Base-by-base conservation (phyloP, 257 asterid species). In the Paraleonurus japonicus region DNA sequence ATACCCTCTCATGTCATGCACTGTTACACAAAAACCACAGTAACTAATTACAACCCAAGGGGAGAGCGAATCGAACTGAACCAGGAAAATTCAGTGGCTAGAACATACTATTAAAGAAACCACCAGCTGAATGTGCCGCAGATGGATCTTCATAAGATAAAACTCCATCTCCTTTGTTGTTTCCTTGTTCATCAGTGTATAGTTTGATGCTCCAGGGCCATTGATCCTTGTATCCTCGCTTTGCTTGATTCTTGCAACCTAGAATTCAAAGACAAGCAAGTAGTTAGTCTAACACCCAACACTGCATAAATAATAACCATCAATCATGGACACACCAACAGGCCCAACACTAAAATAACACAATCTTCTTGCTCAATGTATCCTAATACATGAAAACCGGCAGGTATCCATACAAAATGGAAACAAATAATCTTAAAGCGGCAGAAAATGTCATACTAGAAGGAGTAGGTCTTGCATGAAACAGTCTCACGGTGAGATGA, bases 141-240 rank as follows among this genome's bases (percentile, higher is more conserved):
- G 96, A 92, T 60, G 99, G 99, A 81, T 95, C 99, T 80, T 95
- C 99, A 73, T 92, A 95, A 2, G 99, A 88, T 75, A 95, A 81
- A 77, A 92, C 98, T 48, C 84, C 99, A 85, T 95, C 99, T 55
- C 99, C 99, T 85, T 95, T 95, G 76, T 87, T 95, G 50, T 89
- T 92, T 76, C 99, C 99, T 58, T 90, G 89, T 58, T 92, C 99
- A 82, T 95, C 96, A 2, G 97, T 85, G 83, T 95, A 95, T 32
- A 95, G 20, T 77, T 95, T 95, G 81, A 95, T 95, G 79, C 97
- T 95, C 96, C 96, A 95, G 26, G 99, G 99, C 99, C 99, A 95
- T 71, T 95, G 99, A 78, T 95, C 99, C 86, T 92, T 95, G 81
- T 92, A 95, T 1, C 99, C 99, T 59, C 99, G 79, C 83, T 95